Evolutionary conservation across 2,329 filamentous ascomycete species (phyloP).

Genomic region (Coniochaeta sp.): DNA sequence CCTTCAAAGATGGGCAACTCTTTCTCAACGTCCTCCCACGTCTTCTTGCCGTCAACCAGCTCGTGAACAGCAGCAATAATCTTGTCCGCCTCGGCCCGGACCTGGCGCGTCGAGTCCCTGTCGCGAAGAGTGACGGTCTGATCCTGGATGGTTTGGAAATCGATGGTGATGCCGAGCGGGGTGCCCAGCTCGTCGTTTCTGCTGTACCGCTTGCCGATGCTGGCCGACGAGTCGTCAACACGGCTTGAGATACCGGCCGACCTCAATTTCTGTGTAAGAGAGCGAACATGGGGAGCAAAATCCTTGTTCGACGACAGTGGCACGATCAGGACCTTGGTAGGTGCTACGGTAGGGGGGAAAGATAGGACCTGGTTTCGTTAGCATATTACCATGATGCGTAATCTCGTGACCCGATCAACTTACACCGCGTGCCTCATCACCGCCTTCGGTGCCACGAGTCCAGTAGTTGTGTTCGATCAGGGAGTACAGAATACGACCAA

Average conservation of each 20-base stretch:
- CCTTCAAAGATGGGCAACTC: constrained; percentile 80
- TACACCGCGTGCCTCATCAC: constrained; percentile 80
- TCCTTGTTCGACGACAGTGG: constrained; percentile 75
- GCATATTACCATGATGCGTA: not conserved
- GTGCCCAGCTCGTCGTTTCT: constrained; percentile 95
- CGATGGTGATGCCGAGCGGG: constrained; percentile 85
- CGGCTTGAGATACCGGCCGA: constrained; percentile 72
- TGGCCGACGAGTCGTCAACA: constrained; percentile 83
- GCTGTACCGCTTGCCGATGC: constrained; percentile 90
- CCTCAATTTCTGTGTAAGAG: constrained; percentile 70
- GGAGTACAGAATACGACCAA: constrained; percentile 88
- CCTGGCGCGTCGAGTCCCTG: constrained; percentile 84
- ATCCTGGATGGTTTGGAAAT: constrained; percentile 92
- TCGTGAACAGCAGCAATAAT: constrained; percentile 66
- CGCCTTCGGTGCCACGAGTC: constrained; percentile 64
- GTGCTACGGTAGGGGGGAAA: constrained; percentile 63
- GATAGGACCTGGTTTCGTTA: constrained; percentile 51
- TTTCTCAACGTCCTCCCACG: constrained; percentile 61
- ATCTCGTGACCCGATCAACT: constrained; percentile 31
- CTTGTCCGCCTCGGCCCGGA: constrained; percentile 73
- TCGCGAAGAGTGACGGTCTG: constrained; percentile 81
- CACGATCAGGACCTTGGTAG: constrained; percentile 89
- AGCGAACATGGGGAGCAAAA: constrained; percentile 70
- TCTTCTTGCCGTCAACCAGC: constrained; percentile 42
- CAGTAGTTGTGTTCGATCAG: constrained; percentile 95